These are phyloP conservation scores for Trichoderma virens DNA, from an alignment of 495 filamentous ascomycete species.

Conservation along the genomic window DNA sequence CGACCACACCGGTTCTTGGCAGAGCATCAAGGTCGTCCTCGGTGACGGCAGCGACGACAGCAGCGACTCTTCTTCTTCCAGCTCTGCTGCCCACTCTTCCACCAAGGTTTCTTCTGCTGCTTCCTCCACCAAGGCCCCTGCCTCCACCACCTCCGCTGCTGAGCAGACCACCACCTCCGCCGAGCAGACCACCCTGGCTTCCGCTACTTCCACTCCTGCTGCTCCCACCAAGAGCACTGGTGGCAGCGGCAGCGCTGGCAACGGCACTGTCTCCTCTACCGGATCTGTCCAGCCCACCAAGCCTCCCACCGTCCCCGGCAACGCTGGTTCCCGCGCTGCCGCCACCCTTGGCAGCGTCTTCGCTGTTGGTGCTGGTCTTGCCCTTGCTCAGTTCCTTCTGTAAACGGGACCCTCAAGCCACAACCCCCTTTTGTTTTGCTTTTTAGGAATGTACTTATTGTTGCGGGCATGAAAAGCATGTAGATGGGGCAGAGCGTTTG, in stretches of 20 bases:
- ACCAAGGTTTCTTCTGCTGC: conserved; percentile 16
- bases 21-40: conserved; percentile 67
- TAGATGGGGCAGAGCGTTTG: background rate
- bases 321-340: conserved; percentile 10
- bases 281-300: background rate
- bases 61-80: conserved; percentile 11
- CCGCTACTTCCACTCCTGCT: conserved; percentile 6
- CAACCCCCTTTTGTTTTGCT: background rate
- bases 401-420: conserved; percentile 15
- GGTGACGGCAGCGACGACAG: conserved; percentile 61
- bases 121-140: conserved; percentile 8
- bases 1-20: conserved; percentile 62
- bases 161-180: conserved; percentile 12
- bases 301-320: background rate
- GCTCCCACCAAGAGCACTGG: conserved; percentile 6
- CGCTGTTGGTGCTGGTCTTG: conserved; percentile 20
- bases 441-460: background rate
- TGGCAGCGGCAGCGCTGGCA: conserved; percentile 18
- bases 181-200: conserved; percentile 4
- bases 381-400: conserved; percentile 23
- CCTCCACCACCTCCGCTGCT: conserved; percentile 16
- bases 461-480: conserved; percentile 5
- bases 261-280: background rate
- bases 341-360: conserved; percentile 16
- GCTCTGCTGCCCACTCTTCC: conserved; percentile 15